These are phyloP conservation scores for Candida sp. DNA, from an alignment of 1,139 yeast genomes.

Conservation along the genomic window DNA sequence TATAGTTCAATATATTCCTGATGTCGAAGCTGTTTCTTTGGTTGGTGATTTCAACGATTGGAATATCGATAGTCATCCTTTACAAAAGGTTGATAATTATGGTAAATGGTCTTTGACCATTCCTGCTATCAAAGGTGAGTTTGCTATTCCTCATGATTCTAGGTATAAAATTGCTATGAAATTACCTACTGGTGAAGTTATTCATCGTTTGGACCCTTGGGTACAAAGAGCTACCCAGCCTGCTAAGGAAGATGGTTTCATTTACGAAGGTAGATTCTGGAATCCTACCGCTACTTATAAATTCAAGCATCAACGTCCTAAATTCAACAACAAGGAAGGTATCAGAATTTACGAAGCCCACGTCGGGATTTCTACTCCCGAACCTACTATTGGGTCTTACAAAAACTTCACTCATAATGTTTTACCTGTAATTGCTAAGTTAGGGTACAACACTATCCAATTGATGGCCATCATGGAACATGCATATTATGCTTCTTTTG, in stretches of 20 bases:
- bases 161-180: constrained; percentile 71
- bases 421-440: constrained; percentile 76
- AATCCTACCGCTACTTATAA: constrained; percentile 60
- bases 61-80: constrained; percentile 57
- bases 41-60: constrained; percentile 92
- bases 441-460: constrained; percentile 93
- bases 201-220: constrained; percentile 92
- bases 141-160: constrained; percentile 78
- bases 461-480: constrained; percentile 99
- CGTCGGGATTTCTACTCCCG: constrained; percentile 91
- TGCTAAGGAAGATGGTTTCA: constrained; percentile 32
- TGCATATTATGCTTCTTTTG: constrained; percentile 97
- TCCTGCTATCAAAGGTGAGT: constrained; percentile 52
- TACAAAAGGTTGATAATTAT: constrained; percentile 52
- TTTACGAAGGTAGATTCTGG: constrained; percentile 91
- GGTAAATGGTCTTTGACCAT: constrained; percentile 69
- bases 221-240: constrained; percentile 71
- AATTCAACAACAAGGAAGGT: constrained; percentile 40
- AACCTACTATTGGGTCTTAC: constrained; percentile 80
- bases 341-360: constrained; percentile 93
- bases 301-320: constrained; percentile 66
- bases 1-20: constrained; percentile 87
- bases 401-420: constrained; percentile 77
- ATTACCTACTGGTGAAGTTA: constrained; percentile 61
- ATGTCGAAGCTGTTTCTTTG: constrained; percentile 68